phyloP scores from a whole-genome alignment of 139 green algal species.

The Helicosporidium sp. region DNA sequence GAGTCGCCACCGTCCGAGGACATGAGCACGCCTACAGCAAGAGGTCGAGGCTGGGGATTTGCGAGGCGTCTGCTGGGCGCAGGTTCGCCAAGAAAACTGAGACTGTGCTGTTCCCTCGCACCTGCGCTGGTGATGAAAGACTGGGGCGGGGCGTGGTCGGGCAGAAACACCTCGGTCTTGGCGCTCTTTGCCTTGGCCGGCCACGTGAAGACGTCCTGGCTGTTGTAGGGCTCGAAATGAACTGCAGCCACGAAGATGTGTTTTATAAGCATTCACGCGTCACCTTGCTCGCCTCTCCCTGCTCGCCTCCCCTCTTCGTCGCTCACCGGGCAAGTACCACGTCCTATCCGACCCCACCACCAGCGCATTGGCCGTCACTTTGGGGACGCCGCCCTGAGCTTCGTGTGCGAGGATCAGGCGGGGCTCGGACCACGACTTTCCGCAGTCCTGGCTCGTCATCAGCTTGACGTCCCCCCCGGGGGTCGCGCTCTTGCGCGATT shows the following conservation, averaged over 20 bases:
- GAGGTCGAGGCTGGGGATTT: background rate
- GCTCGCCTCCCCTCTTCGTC: constrained; percentile 1
- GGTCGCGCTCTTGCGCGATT: constrained; percentile 13
- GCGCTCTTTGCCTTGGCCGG: background rate
- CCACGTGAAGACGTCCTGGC: too few relatives aligned
- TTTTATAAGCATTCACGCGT: background rate
- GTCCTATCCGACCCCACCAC: constrained; percentile 6
- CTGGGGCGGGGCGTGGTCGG: background rate
- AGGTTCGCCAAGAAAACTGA: background rate
- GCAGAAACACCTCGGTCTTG: background rate
- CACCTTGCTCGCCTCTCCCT: background rate
- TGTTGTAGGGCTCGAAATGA: too few relatives aligned
- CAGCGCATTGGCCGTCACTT: constrained; percentile 4
- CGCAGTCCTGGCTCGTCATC: constrained; percentile 4
- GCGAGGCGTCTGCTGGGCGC: background rate
- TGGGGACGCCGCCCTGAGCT: constrained; percentile 11
- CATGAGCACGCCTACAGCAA: constrained; percentile 7
- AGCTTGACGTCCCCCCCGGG: constrained; percentile 19
- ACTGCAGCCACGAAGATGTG: too few relatives aligned
- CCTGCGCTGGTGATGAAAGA: background rate
- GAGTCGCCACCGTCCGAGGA: constrained; percentile 4
- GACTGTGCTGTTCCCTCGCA: background rate
- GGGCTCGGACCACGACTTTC: constrained; percentile 7
- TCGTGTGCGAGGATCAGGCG: constrained; percentile 11
- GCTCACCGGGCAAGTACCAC: constrained; percentile 14